phyloP scores from a whole-genome alignment of 768 basidiomycete genomes.

The Mycena filopes region DNA sequence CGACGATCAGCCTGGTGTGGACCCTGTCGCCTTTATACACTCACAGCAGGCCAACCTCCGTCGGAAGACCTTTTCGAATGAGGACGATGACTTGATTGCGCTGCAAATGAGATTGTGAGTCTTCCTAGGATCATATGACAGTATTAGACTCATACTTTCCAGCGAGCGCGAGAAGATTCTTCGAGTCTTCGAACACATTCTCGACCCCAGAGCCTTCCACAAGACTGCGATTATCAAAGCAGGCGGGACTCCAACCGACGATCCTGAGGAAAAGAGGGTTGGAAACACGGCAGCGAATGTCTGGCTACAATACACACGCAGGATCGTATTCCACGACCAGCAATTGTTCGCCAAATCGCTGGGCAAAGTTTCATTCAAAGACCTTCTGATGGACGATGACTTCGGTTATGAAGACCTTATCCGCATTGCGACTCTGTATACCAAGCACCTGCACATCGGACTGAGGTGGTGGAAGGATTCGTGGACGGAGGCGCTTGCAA shows the following conservation, averaged over 20 bases:
- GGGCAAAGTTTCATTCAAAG: slow-evolving; percentile 44
- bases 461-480: slow-evolving; percentile 25
- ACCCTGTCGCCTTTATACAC: too few relatives aligned
- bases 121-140: too few relatives aligned
- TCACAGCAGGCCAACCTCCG: not conserved
- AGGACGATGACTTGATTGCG: not conserved
- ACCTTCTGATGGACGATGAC: slow-evolving; percentile 44
- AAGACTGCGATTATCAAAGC: too few relatives aligned
- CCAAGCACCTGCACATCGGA: not conserved
- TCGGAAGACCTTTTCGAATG: not conserved
- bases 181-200: not conserved
- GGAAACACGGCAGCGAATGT: not conserved
- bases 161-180: slow-evolving; percentile 12
- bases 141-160: not conserved
- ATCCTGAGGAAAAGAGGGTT: not conserved
- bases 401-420: slow-evolving; percentile 38
- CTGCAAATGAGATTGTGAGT: not conserved
- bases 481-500: slow-evolving; percentile 8
- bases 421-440: not conserved
- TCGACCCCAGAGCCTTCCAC: slow-evolving; percentile 1
- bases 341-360: slow-evolving; percentile 40
- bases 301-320: slow-evolving; percentile 38
- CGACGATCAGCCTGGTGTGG: not conserved
- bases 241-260: not conserved
- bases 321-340: slow-evolving; percentile 43